Percentiles rank a stretch among this genome's conserved stretches.
Conservation (phyloP, 1,284 basidiomycete genomes). For the Microstroma glucosiphilum region DNA sequence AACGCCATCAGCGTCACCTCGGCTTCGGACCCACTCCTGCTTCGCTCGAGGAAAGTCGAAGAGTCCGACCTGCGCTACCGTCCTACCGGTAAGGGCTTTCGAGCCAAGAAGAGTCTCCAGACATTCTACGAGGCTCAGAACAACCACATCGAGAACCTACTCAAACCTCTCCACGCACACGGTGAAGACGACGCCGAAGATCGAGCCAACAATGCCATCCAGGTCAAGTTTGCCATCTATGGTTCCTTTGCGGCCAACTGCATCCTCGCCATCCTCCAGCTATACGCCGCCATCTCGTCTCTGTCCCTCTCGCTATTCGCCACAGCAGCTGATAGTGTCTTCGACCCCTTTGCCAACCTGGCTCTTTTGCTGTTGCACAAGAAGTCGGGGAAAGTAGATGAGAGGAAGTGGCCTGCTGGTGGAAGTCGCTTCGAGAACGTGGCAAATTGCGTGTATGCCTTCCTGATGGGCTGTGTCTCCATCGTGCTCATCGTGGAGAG, state of each 20-base stretch:
- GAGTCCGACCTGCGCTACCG: constrained; percentile 50
- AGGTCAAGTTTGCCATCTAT: constrained; percentile 18
- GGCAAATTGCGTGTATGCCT: constrained; percentile 64
- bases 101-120: constrained; percentile 56
- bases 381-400: constrained; percentile 66
- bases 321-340: constrained; percentile 79
- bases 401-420: constrained; percentile 82
- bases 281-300: constrained; percentile 75
- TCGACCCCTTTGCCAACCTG: constrained; percentile 82
- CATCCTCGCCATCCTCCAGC: constrained; percentile 53
- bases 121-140: constrained; percentile 78
- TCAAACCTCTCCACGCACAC: constrained; percentile 83
- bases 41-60: constrained; percentile 51
- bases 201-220: constrained; percentile 59
- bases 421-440: constrained; percentile 70
- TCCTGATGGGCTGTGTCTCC: constrained; percentile 76
- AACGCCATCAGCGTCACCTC: constrained; percentile 16
- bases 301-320: constrained; percentile 80
- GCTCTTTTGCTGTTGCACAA: constrained; percentile 75
- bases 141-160: constrained; percentile 70
- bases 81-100: constrained; percentile 37
- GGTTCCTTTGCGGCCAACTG: constrained; percentile 58
- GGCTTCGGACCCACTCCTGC: constrained; percentile 52
- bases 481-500: constrained; percentile 80
- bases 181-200: constrained; percentile 66